phyloP scores from a whole-genome alignment of 352 stramenopile species.

The Phytophthora crassamura region DNA sequence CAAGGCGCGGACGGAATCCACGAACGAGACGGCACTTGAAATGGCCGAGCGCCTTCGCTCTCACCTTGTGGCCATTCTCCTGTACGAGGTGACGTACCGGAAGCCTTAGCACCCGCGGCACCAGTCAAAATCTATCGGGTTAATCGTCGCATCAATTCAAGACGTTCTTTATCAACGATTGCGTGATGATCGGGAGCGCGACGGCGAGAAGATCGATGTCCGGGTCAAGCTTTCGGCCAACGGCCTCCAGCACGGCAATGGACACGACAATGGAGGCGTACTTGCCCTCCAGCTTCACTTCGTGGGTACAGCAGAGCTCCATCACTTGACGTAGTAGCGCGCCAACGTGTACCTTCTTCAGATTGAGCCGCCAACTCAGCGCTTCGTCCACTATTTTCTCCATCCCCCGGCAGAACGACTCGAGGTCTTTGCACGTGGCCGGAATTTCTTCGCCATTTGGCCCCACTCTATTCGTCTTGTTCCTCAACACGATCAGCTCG shows the following conservation, averaged over 20 bases:
- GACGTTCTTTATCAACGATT: slow-evolving; percentile 90
- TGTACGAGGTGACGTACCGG: slow-evolving; percentile 78
- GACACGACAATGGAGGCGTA: slow-evolving; percentile 96
- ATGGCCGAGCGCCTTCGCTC: slow-evolving; percentile 78
- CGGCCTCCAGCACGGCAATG: slow-evolving; percentile 94
- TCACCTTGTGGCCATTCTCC: slow-evolving; percentile 74
- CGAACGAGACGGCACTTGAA: slow-evolving; percentile 80
- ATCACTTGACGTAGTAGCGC: slow-evolving; percentile 77
- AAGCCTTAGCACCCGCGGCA: slow-evolving; percentile 23
- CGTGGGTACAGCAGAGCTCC: slow-evolving; percentile 92
- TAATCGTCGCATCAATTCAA: slow-evolving; percentile 27
- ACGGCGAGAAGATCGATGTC: slow-evolving; percentile 91
- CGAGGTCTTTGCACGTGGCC: slow-evolving; percentile 69
- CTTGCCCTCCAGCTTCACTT: slow-evolving; percentile 94
- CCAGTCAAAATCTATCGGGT: slow-evolving; percentile 4
- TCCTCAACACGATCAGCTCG: slow-evolving; percentile 76
- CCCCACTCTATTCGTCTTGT: slow-evolving; percentile 45
- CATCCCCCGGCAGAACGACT: slow-evolving; percentile 79
- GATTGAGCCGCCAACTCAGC: slow-evolving; percentile 62
- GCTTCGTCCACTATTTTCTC: slow-evolving; percentile 76
- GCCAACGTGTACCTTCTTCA: slow-evolving; percentile 83
- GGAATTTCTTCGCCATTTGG: slow-evolving; percentile 33
- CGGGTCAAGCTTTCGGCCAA: slow-evolving; percentile 91
- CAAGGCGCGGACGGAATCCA: slow-evolving; percentile 66
- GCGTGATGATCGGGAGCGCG: slow-evolving; percentile 92